Conservation (phyloP, 2,329 filamentous ascomycete genomes). For the Beauveria bassiana region DNA sequence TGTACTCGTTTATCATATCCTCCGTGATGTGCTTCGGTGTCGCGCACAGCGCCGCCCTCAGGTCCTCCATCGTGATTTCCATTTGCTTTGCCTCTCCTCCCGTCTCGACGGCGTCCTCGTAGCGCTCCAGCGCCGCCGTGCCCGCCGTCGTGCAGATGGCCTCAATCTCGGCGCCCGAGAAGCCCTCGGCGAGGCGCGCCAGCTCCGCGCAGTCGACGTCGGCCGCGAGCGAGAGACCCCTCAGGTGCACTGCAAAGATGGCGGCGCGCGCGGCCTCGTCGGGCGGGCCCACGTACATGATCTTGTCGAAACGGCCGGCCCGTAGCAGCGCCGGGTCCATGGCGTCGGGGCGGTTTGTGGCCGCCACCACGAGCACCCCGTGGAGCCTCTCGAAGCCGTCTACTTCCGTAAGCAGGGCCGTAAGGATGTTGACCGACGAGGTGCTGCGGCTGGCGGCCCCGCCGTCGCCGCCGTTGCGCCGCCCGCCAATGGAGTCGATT, state of each 20-base stretch:
- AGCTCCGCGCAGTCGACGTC: conserved; percentile 61
- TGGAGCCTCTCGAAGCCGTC: conserved; percentile 83
- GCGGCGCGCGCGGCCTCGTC: conserved; percentile 64
- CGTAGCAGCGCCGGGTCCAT: conserved; percentile 81
- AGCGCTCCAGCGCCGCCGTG: conserved; percentile 33
- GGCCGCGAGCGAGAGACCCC: conserved; percentile 47
- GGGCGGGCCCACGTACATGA: conserved; percentile 80
- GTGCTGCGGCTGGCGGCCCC: conserved; percentile 21
- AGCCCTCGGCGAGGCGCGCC: conserved; percentile 61
- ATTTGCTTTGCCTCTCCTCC: conserved; percentile 22
- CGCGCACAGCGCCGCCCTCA: conserved; percentile 33
- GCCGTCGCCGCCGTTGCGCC: conserved; percentile 38
- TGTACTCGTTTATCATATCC: conserved; percentile 50
- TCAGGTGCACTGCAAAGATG: conserved; percentile 64
- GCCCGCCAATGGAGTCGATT: conserved; percentile 74
- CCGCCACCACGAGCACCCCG: conserved; percentile 79
- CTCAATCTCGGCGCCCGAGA: conserved; percentile 76
- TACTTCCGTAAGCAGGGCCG: conserved; percentile 88
- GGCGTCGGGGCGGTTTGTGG: conserved; percentile 82
- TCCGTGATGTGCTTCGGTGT: conserved; percentile 52
- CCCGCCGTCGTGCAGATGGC: conserved; percentile 41
- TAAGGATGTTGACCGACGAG: conserved; percentile 71
- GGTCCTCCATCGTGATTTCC: conserved; percentile 34
- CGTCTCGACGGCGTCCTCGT: conserved; percentile 22
- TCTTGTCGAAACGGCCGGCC: conserved; percentile 75